Base-by-base conservation (phyloP, 345 rosid genomes). In the Arabidopsis suecica region DNA sequence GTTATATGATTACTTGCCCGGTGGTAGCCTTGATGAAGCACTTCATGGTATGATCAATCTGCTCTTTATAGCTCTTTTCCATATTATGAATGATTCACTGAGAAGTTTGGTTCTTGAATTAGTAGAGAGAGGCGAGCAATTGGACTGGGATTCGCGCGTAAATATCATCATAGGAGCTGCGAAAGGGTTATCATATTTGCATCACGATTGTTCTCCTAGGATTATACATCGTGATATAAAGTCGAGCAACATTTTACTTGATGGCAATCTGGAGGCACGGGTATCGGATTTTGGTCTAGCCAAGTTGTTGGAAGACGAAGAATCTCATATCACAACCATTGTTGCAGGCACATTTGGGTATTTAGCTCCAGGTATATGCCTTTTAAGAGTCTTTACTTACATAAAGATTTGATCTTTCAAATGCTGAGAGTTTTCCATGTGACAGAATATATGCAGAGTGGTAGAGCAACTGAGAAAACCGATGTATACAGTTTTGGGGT, bases 321-420 rank as follows among this genome's bases (percentile, higher is more conserved):
- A 95, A 82, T 89, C 99, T 49, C 99, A 95, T 74, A 95, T 95
- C 54, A 95, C 99, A 37, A 95, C 99, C 73, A 88, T 93, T 77
- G 99, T 95, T 82, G 99, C 98, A 9, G 99, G 99, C 72, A 95
- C 99, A 68, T 95, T 95, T 80, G 99, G 99, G 71, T 95, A 95
- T 81, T 76, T 95, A 72, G 99, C 99, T 77, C 99, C 99, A 70
- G 99, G 99, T 95, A 82, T 34, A 30, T 14, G 51, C 5, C 16
- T 47, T 56, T 40, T n/a, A 25, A 9, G 16, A 44, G 23, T 23
- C 30, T 73, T 44, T 5, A 33, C 37, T 45, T 65, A 11, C 50
- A 23, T 57, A 47, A 16, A 66, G 22, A 25, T 16, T 48, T 74
- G 34, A 5, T 47, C 51, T 58, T 57, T 4, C 0, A 36, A 18